These are phyloP conservation scores for Gastrolobium villosum DNA, from an alignment of 306 rosid genomes.

Conservation along the genomic window DNA sequence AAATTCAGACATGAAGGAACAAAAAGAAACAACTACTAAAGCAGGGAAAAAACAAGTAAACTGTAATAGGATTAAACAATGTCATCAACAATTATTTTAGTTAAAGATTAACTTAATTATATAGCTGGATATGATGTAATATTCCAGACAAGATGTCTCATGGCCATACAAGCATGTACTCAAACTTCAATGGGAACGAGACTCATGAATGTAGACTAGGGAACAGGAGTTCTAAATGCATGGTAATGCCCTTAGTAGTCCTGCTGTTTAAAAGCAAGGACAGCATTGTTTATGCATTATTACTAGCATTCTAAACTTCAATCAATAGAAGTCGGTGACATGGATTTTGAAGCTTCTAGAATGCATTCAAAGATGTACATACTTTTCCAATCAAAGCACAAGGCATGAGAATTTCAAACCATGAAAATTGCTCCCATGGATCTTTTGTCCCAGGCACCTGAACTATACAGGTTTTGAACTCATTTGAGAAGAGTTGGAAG, in stretches of 20 bases:
- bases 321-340: not conserved
- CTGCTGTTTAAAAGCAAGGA: slow-evolving; percentile 9
- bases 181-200: not conserved
- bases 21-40: not conserved
- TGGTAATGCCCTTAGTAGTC: not conserved
- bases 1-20: not conserved
- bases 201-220: not conserved
- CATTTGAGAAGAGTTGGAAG: slow-evolving; percentile 6
- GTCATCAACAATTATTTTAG: not conserved
- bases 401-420: slow-evolving; percentile 26
- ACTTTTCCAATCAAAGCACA: slow-evolving; percentile 1
- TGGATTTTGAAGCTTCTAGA: not conserved
- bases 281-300: not conserved
- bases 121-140: not conserved
- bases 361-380: not conserved
- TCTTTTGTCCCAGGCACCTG: not conserved
- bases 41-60: slow-evolving; percentile 14
- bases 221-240: slow-evolving; percentile 14
- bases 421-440: not conserved
- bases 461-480: slow-evolving; percentile 1
- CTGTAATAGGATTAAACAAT: slow-evolving; percentile 12
- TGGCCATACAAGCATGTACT: not conserved
- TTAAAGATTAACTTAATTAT: slow-evolving; percentile 7
- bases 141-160: not conserved
- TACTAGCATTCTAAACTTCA: slow-evolving; percentile 16